Evolutionary conservation across 1,284 basidiomycete species (phyloP), one percentile per base, ranked within the genome.

Genomic region (Wallemia mellicola): DNA sequence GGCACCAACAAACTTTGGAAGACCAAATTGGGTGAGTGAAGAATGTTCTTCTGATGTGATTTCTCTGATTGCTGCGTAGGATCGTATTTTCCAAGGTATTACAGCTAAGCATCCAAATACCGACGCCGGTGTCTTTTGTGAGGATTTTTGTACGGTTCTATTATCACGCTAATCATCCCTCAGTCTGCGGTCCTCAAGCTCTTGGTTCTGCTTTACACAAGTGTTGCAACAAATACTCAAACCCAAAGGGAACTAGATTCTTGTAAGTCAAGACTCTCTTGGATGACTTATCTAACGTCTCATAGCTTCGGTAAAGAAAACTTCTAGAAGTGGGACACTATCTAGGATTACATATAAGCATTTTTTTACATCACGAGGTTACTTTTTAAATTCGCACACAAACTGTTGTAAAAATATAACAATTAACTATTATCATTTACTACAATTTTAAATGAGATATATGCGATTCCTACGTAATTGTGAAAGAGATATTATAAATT

Each of bases 1-100:
- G 25, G 81, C 86, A 0, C 87, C 87, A 0, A 92, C 87, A n/a
- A 86, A 89, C 71, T 92, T 83, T 68, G 87, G 86, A 25, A 73
- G 87, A 60, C 86, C 86, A n/a, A 86, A 89, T 69, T 61, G 61
- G 61, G 67, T 68, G 60, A 48, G 67, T 64, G 1, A 33, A 14
- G 55, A 11, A 33, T 58, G 17, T 30, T 55, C 1, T 57, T 1
- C 24, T 56, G 7, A 25, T 11, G 27, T 27, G 25, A 9, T 19
- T 24, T 11, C 59, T 61, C 54, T 60, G 19, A 19, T 9, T 1
- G 11, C 59, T 38, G 57, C 25, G 24, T 28, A 65, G 65, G 81
- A 87, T 65, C 74, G 77, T 54, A 81, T 86, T 24, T 91, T 87
- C 70, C 69, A 74, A 54, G 80, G 79, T 9, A 77, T 91, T 59